Conservation (phyloP, 2,329 filamentous ascomycete species). For the Hypoxylon sp. region DNA sequence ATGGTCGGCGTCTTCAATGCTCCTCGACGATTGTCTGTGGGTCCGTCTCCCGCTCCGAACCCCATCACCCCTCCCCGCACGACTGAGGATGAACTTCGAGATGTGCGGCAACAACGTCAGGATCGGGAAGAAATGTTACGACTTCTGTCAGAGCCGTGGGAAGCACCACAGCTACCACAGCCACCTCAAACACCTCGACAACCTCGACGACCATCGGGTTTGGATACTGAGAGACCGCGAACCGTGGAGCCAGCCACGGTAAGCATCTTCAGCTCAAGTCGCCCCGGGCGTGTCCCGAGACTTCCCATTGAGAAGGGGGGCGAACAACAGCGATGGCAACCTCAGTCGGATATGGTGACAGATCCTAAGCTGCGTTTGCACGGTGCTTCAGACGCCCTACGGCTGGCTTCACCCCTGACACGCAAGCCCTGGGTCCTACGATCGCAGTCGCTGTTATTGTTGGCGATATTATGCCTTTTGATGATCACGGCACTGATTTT, state of each 20-base stretch:
- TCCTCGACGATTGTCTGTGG: slow-evolving; percentile 14
- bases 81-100: slow-evolving; percentile 19
- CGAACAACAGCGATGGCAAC: slow-evolving; percentile 40
- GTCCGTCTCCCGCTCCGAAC: slow-evolving; percentile 16
- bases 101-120: slow-evolving; percentile 18
- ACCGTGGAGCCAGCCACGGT: background rate
- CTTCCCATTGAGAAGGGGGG: background rate
- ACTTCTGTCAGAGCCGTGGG: background rate
- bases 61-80: slow-evolving; percentile 7
- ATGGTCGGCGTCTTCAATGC: background rate
- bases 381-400: slow-evolving; percentile 48
- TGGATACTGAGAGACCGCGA: background rate
- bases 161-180: background rate
- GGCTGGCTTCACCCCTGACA: slow-evolving; percentile 59
- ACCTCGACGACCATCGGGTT: background rate
- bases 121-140: slow-evolving; percentile 17
- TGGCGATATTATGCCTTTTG: slow-evolving; percentile 68
- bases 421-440: slow-evolving; percentile 78
- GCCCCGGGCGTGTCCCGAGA: background rate
- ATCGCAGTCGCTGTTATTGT: slow-evolving; percentile 65
- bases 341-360: slow-evolving; percentile 41
- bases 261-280: background rate
- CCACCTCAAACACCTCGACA: background rate
- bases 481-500: slow-evolving; percentile 79
- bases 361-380: slow-evolving; percentile 29